Evolutionary conservation across 345 rosid species (phyloP), one percentile per base, ranked within the genome.

Genomic region (Conringia planisiliqua): DNA sequence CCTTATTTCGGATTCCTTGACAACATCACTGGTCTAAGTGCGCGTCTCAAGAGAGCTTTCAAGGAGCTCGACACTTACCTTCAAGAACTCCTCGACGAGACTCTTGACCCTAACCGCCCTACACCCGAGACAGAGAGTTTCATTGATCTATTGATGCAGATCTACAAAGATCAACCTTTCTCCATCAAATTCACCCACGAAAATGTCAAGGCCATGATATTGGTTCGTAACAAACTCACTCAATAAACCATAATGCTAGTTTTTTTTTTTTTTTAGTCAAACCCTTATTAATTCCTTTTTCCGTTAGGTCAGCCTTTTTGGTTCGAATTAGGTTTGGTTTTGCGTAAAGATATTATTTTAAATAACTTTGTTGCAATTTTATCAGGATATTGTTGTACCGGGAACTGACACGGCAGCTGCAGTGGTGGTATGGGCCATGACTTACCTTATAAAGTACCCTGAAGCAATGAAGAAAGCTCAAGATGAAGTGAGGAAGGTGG

Each of bases 331-430:
- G 24, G 27, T 59, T 59, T 11, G 4, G 10, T 35, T 36, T 35
- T 30, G 8, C 14, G 1, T 11, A 16, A 32, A 57, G 24, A 55
- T n/a, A 6, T 14, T 27, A 5, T 14, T 26, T 30, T n/a, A 16
- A 36, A 4, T 29, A 43, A 65, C 30, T 33, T 8, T 72, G 33
- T 42, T 39, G 3, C 52, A 4, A 20, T 48, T 43, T 22, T 4
- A 60, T 63, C 70, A 78, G 84, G 72, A 81, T 27, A 72, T 81
- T 35, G 72, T 81, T 16, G 60, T 78, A 12, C 82, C 78, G 2
- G 84, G 82, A 71, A 78, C 80, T 6, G 84, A 78, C 55, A 75
- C 82, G 0, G 73, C 80, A 4, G 78, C 82, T 4, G 84, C 82
- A 0, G 76, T 70, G 8, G 80, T 75, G 18, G 76, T 82, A 17